phyloP scores from a whole-genome alignment of 2,329 filamentous ascomycete genomes.

The Madurella fahalii region DNA sequence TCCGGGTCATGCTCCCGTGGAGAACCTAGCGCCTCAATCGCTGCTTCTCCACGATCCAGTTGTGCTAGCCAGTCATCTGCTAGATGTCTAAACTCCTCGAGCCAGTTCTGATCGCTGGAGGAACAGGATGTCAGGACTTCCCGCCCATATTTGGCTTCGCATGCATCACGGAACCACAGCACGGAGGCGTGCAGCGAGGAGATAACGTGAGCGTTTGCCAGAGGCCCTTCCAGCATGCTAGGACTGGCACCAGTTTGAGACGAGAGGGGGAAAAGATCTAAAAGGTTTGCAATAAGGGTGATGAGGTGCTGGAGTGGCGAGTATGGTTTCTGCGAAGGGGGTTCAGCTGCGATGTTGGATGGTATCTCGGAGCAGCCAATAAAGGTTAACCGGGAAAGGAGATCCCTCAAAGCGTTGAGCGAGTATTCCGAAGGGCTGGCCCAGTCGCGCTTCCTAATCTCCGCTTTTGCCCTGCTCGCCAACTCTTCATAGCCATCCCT shows the following conservation, averaged over 20 bases:
- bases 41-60: neutral
- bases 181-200: constrained; percentile 33
- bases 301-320: constrained; percentile 36
- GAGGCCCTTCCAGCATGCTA: constrained; percentile 19
- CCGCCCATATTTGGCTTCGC: constrained; percentile 22
- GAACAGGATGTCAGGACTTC: constrained; percentile 14
- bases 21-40: neutral
- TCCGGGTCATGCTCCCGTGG: constrained; percentile 15
- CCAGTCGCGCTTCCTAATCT: constrained; percentile 27
- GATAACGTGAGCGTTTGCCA: constrained; percentile 37
- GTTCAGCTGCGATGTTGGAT: constrained; percentile 27
- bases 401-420: constrained; percentile 29
- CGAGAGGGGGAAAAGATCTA: constrained; percentile 22
- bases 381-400: constrained; percentile 44
- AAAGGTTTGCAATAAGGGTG: constrained; percentile 35
- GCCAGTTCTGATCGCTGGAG: constrained; percentile 16
- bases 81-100: constrained; percentile 22
- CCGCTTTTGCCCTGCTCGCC: constrained; percentile 24
- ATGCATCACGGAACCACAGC: constrained; percentile 38
- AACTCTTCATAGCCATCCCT: constrained; percentile 35
- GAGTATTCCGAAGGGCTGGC: constrained; percentile 21
- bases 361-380: constrained; percentile 46
- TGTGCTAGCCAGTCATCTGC: constrained; percentile 22
- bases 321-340: constrained; percentile 2
- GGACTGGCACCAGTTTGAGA: constrained; percentile 12